Percentiles rank a stretch among this genome's conserved stretches.
Evolutionary conservation across 352 stramenopile genomes (phyloP).

Genomic region (Phytophthora meadii): DNA sequence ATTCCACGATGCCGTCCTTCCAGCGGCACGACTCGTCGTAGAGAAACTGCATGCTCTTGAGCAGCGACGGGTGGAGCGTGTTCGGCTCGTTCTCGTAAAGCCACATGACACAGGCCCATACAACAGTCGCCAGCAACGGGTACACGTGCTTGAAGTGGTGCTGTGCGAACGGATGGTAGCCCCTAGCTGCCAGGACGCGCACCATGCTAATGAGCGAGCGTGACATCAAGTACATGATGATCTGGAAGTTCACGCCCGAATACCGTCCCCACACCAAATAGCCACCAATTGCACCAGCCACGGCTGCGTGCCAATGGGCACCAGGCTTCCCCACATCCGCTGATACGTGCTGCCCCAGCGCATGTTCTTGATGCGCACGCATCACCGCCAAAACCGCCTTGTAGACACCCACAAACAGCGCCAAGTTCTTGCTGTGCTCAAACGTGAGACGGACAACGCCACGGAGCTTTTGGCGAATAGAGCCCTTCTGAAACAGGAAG

Average conservation of each 20-base stretch:
- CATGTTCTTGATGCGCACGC: conserved; percentile 61
- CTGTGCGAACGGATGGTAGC: conserved; percentile 66
- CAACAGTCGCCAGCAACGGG: conserved; percentile 73
- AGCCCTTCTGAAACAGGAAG: conserved; percentile 87
- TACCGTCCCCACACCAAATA: conserved; percentile 89
- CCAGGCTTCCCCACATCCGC: conserved; percentile 69
- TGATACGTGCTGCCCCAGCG: conserved; percentile 38
- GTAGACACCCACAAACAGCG: conserved; percentile 89
- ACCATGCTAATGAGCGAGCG: conserved; percentile 74
- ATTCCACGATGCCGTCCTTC: conserved; percentile 72
- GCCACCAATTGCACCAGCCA: conserved; percentile 77
- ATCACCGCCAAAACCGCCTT: conserved; percentile 77
- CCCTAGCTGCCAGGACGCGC: conserved; percentile 68
- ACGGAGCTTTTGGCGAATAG: conserved; percentile 77
- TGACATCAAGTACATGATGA: conserved; percentile 90
- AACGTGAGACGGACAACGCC: conserved; percentile 81
- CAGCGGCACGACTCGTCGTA: conserved; percentile 88
- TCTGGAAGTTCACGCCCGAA: conserved; percentile 90
- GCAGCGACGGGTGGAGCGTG: conserved; percentile 82
- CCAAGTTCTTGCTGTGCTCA: conserved; percentile 90
- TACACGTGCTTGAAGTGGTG: conserved; percentile 82
- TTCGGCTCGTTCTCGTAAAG: conserved; percentile 86
- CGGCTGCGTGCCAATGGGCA: conserved; percentile 77
- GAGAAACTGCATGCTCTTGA: conserved; percentile 90
- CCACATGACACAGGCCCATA: conserved; percentile 88